These are phyloP conservation scores for Lasiodiplodia sp. DNA, from an alignment of 2,329 filamentous ascomycete genomes.

Conservation along the genomic window DNA sequence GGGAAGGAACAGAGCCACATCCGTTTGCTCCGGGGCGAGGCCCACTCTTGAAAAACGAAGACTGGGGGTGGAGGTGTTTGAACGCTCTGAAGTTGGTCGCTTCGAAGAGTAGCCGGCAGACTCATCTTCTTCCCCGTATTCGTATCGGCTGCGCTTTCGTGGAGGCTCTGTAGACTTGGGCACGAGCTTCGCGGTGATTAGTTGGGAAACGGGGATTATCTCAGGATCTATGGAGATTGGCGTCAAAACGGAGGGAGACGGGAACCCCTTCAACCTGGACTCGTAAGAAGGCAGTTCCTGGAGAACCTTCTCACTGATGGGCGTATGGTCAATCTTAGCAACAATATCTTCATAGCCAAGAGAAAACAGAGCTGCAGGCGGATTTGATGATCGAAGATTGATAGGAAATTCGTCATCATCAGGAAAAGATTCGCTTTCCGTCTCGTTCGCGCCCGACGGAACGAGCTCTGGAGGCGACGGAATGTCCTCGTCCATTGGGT, in stretches of 20 bases:
- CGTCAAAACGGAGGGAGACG: slow-evolving; percentile 52
- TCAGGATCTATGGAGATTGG: slow-evolving; percentile 47
- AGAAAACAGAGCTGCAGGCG: slow-evolving; percentile 80
- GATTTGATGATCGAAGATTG: slow-evolving; percentile 55
- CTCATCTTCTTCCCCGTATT: slow-evolving; percentile 77
- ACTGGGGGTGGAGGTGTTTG: slow-evolving; percentile 49
- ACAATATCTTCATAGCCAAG: slow-evolving; percentile 83
- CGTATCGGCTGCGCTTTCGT: slow-evolving; percentile 81
- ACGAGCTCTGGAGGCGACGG: slow-evolving; percentile 48
- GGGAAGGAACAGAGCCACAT: slow-evolving; percentile 87
- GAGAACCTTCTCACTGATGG: slow-evolving; percentile 77
- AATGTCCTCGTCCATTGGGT: slow-evolving; percentile 47
- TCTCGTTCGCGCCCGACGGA: slow-evolving; percentile 46
- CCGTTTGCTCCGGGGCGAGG: slow-evolving; percentile 72
- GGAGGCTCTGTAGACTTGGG: slow-evolving; percentile 71
- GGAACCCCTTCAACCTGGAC: slow-evolving; percentile 16
- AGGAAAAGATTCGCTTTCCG: slow-evolving; percentile 47
- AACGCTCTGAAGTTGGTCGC: slow-evolving; percentile 53
- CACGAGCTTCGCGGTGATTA: slow-evolving; percentile 80
- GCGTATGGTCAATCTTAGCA: slow-evolving; percentile 77
- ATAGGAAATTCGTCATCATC: slow-evolving; percentile 51
- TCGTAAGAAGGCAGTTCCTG: slow-evolving; percentile 83
- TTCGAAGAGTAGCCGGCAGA: slow-evolving; percentile 44
- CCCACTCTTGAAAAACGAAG: slow-evolving; percentile 52
- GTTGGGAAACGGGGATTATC: slow-evolving; percentile 80